These are phyloP conservation scores for Picea abies DNA, from an alignment of 83 land plant genomes.

Conservation along the genomic window DNA sequence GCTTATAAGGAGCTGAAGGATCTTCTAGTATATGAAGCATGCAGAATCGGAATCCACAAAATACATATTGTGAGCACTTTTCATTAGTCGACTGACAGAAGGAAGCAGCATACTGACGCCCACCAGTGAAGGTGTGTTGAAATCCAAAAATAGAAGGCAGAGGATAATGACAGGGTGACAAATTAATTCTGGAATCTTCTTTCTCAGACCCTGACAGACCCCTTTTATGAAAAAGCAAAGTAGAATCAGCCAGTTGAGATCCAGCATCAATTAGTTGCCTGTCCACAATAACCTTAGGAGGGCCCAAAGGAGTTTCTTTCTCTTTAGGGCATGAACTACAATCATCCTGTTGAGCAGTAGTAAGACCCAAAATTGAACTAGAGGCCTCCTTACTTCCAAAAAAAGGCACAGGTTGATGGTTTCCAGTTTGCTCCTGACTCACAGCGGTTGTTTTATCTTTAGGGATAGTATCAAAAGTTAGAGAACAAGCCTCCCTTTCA, in stretches of 20 bases:
- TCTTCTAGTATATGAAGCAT: slow-evolving; percentile 53
- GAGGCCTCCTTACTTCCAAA: neutral
- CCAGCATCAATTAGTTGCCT: neutral
- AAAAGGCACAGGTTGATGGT: neutral
- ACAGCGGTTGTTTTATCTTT: neutral
- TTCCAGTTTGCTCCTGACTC: neutral
- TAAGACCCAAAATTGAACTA: neutral
- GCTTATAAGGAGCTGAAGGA: slow-evolving; percentile 53
- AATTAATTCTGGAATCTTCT: neutral
- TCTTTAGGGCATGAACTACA: neutral
- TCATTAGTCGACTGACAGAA: slow-evolving; percentile 20
- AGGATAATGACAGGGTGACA: neutral
- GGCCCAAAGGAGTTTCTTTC: neutral
- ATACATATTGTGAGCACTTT: slow-evolving; percentile 39
- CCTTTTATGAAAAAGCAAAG: neutral
- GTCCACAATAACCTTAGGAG: neutral
- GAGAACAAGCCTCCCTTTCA: neutral
- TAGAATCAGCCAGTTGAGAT: neutral
- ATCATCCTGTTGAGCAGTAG: neutral
- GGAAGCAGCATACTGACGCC: slow-evolving; percentile 14
- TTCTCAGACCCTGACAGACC: neutral
- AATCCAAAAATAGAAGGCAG: neutral
- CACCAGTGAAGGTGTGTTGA: neutral
- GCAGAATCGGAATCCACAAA: slow-evolving; percentile 45
- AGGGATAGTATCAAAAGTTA: neutral